Conservation (phyloP, 1,284 basidiomycete species). For the Leccinum cinnamomeum region DNA sequence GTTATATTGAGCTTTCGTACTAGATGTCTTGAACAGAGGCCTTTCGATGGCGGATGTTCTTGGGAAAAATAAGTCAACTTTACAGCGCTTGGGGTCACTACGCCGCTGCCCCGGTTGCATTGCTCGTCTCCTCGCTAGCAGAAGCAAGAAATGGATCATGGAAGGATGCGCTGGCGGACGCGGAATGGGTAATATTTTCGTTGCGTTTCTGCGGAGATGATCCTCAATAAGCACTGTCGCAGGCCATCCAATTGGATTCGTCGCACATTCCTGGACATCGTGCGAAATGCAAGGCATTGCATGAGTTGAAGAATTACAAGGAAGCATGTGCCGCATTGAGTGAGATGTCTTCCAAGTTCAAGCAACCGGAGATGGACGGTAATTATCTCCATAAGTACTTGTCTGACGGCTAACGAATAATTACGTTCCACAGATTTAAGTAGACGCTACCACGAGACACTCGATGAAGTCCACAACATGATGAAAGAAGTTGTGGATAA, state of each 20-base stretch:
- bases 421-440: constrained; percentile 1
- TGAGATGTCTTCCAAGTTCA: background rate
- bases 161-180: constrained; percentile 1
- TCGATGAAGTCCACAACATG: background rate
- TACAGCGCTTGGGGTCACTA: background rate
- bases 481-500: background rate
- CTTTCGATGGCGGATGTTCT: background rate
- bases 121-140: constrained; percentile 7
- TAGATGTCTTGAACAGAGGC: background rate
- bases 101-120: constrained; percentile 1
- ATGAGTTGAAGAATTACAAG: background rate
- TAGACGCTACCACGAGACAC: background rate
- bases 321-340: constrained; percentile 1
- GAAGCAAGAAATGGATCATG: background rate
- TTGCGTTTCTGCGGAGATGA: background rate
- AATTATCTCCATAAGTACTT: background rate
- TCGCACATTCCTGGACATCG: constrained; percentile 9
- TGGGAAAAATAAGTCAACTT: background rate
- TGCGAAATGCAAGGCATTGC: constrained; percentile 4
- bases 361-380: constrained; percentile 2
- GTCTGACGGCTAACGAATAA: background rate
- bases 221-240: background rate
- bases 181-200: constrained; percentile 4
- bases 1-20: background rate
- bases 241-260: constrained; percentile 13